Conservation (phyloP, 148 eudicot genomes). For the Hydrangea macrophylla region DNA sequence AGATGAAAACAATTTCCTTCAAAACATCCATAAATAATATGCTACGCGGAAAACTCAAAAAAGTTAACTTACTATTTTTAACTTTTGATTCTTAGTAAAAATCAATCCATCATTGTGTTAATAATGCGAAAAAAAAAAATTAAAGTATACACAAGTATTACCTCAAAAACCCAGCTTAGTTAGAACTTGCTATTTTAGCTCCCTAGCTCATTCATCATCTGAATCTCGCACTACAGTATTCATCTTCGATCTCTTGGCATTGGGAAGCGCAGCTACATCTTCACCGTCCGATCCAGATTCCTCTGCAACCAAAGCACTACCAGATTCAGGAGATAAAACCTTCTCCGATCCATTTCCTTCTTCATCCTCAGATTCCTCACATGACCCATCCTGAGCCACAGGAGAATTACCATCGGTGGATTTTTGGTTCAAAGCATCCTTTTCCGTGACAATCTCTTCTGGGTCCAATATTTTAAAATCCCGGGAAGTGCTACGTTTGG, state of each 20-base stretch:
- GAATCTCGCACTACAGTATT: conserved; percentile 38
- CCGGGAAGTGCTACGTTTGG: conserved; percentile 60
- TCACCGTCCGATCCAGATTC: conserved; percentile 31
- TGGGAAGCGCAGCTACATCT: conserved; percentile 24
- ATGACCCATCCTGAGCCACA: conserved; percentile 20
- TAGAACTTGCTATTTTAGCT: neutral
- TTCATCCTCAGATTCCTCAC: conserved; percentile 25
- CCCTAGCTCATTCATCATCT: conserved; percentile 31
- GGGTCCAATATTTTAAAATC: conserved; percentile 43
- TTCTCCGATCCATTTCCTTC: conserved; percentile 16
- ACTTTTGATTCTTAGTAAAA: neutral
- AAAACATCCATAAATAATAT: neutral
- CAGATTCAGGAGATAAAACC: conserved; percentile 12
- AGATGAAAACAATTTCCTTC: no score
- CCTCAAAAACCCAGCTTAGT: neutral
- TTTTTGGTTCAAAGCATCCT: conserved; percentile 27
- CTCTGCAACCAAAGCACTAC: conserved; percentile 23
- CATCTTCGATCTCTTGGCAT: conserved; percentile 38
- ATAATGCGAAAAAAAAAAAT: neutral
- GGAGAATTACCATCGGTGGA: conserved; percentile 7
- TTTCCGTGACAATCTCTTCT: conserved; percentile 20
- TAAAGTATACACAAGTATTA: neutral
- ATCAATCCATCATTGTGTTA: neutral
- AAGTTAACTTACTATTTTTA: neutral
- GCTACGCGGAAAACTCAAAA: neutral